These are phyloP conservation scores for Dentipellis fragilis DNA, from an alignment of 768 basidiomycete genomes.

Conservation along the genomic window DNA sequence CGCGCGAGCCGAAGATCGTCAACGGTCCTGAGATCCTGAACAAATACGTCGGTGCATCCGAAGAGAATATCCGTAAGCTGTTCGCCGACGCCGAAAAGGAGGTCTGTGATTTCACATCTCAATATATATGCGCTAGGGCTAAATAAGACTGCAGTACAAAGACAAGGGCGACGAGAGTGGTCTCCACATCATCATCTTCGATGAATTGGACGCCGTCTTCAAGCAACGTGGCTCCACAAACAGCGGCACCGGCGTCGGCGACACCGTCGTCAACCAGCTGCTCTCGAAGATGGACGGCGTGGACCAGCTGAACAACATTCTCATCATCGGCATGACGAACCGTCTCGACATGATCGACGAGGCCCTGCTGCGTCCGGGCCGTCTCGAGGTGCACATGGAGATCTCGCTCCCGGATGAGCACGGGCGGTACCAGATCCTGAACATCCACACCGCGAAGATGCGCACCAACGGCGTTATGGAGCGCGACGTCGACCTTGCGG, in stretches of 20 bases:
- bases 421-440: slow-evolving; percentile 88
- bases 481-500: slow-evolving; percentile 66
- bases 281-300: slow-evolving; percentile 99
- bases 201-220: slow-evolving; percentile 97
- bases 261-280: slow-evolving; percentile 96
- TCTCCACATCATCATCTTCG: slow-evolving; percentile 98
- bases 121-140: background rate
- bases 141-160: slow-evolving; percentile 61
- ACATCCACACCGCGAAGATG: slow-evolving; percentile 95
- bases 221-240: slow-evolving; percentile 94
- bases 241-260: slow-evolving; percentile 93
- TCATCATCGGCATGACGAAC: slow-evolving; percentile 99
- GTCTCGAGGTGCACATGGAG: slow-evolving; percentile 99
- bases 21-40: slow-evolving; percentile 97
- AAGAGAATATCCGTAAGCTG: slow-evolving; percentile 96
- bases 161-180: slow-evolving; percentile 96
- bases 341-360: slow-evolving; percentile 98
- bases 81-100: slow-evolving; percentile 99
- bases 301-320: slow-evolving; percentile 96
- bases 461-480: slow-evolving; percentile 86
- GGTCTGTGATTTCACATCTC: slow-evolving; percentile 30
- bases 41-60: slow-evolving; percentile 94
- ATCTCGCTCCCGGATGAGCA: slow-evolving; percentile 94
- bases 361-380: slow-evolving; percentile 91
- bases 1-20: slow-evolving; percentile 94